Evolutionary conservation across 345 rosid genomes (phyloP), one percentile per base, ranked within the genome.

Genomic region (Gossypium anomalum): DNA sequence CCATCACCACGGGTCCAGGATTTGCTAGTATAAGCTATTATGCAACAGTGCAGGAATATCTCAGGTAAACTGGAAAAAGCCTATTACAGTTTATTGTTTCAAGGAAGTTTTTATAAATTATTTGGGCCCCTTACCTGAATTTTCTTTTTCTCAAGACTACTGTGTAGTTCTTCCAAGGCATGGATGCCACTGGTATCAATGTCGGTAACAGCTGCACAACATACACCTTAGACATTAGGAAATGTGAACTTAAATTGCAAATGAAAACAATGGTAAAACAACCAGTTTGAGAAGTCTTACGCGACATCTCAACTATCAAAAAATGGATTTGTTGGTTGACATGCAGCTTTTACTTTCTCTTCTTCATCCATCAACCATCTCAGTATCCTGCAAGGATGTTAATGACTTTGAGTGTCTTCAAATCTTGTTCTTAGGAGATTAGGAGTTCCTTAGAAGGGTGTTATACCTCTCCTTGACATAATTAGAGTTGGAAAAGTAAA

Each of bases 401-500:
- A 19, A 61, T 7, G 3, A 34, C 4, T 71, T 73, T 61, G 38
- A 72, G 51, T 7, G 17, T 59, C 59, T 27, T 29, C 17, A n/a
- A 51, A 29, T 52, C 43, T 16, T 19, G 25, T 69, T 51, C 25
- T 9, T 41, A 9, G 45, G 23, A 51, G 45, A 23, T 47, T 67
- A 45, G 55, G 16, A 16, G 16, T 68, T 49, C 15, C 44, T 14
- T 48, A 67, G 23, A 57, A 44, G 17, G 7, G n/a, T 59, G 34
- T 17, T 22, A 41, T 82, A 91, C 98, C 98, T 90, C 79, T 95
- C 99, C 73, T 87, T 93, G 58, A 90, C 78, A 82, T 95, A 95
- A 67, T 95, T 95, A 67, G 98, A 91, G 87, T 94, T 95, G 68
- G 98, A 95, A 82, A 95, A 95, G 89, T 95, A 95, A 62, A 95